Evolutionary conservation across 768 basidiomycete genomes (phyloP).

Genomic region (Mrakia blollopis): DNA sequence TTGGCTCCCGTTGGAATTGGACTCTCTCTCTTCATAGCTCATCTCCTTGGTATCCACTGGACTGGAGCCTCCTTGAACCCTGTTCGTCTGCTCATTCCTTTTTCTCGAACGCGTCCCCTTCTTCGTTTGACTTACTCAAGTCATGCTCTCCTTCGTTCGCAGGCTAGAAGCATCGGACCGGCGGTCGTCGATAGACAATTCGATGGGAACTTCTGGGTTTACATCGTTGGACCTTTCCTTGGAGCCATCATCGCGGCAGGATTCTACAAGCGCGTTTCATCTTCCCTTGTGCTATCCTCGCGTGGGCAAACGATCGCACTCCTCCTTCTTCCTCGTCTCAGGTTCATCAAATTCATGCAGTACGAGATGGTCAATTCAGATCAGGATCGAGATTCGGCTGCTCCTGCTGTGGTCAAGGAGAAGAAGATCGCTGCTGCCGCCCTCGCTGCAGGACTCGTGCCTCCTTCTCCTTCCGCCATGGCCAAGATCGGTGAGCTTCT

Average conservation of each 20-base stretch:
- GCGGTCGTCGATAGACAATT: constrained; percentile 15
- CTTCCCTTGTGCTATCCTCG: too few relatives aligned
- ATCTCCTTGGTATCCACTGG: constrained; percentile 31
- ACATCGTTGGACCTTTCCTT: constrained; percentile 6
- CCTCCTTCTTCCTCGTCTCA: background rate
- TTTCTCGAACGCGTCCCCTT: too few relatives aligned
- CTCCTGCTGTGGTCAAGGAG: background rate
- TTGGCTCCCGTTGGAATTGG: constrained; percentile 49
- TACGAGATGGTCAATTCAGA: constrained; percentile 11
- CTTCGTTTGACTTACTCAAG: too few relatives aligned
- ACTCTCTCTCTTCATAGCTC: constrained; percentile 41
- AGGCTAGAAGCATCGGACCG: constrained; percentile 15
- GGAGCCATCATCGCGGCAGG: constrained; percentile 10
- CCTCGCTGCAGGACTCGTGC: background rate
- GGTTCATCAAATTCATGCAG: constrained; percentile 25
- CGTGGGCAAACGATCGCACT: too few relatives aligned
- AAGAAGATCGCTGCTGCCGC: background rate
- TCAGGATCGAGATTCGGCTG: background rate
- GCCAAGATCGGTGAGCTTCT: background rate
- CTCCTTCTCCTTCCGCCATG: background rate
- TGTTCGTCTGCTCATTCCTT: too few relatives aligned
- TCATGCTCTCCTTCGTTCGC: too few relatives aligned
- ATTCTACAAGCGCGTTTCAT: constrained; percentile 14
- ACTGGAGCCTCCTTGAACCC: constrained; percentile 28
- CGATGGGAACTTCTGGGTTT: constrained; percentile 3